These are phyloP conservation scores for Naganishia vaughanmartiniae DNA, from an alignment of 768 basidiomycete species.

Conservation along the genomic window DNA sequence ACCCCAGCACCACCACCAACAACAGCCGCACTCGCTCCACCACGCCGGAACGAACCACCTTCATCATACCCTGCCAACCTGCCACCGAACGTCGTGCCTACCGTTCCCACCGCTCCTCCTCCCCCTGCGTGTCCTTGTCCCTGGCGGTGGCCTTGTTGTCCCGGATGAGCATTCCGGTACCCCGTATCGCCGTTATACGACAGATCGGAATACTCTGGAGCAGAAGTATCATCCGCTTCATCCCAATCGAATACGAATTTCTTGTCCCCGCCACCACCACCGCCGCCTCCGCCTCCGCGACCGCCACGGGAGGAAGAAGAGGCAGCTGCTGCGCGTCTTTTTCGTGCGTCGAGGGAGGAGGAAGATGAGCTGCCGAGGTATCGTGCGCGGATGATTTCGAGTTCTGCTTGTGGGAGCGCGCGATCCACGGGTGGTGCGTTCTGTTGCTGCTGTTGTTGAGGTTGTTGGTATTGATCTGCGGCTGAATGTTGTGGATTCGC, in stretches of 20 bases:
- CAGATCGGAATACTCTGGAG: background rate
- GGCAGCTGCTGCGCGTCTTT: slow-evolving; percentile 10
- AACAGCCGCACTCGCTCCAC: slow-evolving; percentile 15
- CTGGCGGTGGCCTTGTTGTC: too few relatives aligned
- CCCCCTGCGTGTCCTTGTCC: slow-evolving; percentile 31
- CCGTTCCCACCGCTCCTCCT: slow-evolving; percentile 20
- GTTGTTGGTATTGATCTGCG: slow-evolving; percentile 31
- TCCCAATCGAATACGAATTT: slow-evolving; percentile 99
- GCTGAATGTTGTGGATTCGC: slow-evolving; percentile 21
- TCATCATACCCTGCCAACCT: slow-evolving; percentile 49
- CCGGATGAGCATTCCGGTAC: slow-evolving; percentile 4
- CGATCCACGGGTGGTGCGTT: background rate
- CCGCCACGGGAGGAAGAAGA: background rate
- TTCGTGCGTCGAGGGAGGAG: background rate
- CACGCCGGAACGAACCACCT: slow-evolving; percentile 37
- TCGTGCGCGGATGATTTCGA: slow-evolving; percentile 78
- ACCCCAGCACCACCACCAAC: slow-evolving; percentile 5
- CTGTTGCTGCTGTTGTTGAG: slow-evolving; percentile 49
- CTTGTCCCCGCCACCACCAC: slow-evolving; percentile 59
- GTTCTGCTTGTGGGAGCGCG: slow-evolving; percentile 56
- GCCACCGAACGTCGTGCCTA: slow-evolving; percentile 50
- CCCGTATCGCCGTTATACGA: slow-evolving; percentile 42
- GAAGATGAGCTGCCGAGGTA: slow-evolving; percentile 80
- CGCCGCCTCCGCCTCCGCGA: slow-evolving; percentile 27
- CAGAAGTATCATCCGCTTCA: slow-evolving; percentile 87